A percentile compares a stretch with the other conserved stretches of the same genome.
These are phyloP conservation scores for Schwanniomyces polymorphus DNA, from an alignment of 805 yeast genomes.

Conservation along the genomic window DNA sequence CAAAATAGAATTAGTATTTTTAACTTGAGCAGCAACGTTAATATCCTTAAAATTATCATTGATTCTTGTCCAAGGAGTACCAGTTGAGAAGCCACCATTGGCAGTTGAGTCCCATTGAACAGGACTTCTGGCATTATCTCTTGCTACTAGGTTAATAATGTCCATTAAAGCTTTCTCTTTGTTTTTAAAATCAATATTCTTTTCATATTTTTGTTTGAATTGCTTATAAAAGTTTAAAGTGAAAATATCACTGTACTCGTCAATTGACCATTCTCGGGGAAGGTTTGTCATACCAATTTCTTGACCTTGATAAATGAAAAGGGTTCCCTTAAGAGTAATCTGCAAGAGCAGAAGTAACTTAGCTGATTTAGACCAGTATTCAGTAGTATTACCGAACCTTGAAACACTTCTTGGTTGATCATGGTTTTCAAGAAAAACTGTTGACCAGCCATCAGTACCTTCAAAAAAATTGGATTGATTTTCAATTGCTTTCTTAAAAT, in stretches of 20 bases:
- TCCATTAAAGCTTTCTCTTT: conserved; percentile 28
- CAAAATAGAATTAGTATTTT: conserved; percentile 47
- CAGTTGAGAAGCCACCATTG: conserved; percentile 49
- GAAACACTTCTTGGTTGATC: conserved; percentile 57
- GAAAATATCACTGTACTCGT: conserved; percentile 52
- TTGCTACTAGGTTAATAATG: conserved; percentile 38
- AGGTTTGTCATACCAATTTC: conserved; percentile 58
- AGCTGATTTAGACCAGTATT: conserved; percentile 35
- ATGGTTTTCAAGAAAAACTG: conserved; percentile 57
- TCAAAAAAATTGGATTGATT: conserved; percentile 38
- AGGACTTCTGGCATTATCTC: conserved; percentile 59
- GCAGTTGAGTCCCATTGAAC: conserved; percentile 51
- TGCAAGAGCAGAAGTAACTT: conserved; percentile 49
- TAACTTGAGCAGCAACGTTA: conserved; percentile 47
- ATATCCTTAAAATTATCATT: conserved; percentile 50
- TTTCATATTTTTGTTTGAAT: conserved; percentile 24
- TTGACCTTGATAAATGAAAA: conserved; percentile 61
- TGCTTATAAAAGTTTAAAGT: conserved; percentile 41
- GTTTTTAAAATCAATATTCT: conserved; percentile 16
- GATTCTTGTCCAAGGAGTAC: conserved; percentile 53
- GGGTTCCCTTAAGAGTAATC: conserved; percentile 51
- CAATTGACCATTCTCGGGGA: conserved; percentile 45
- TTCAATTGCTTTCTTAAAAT: conserved; percentile 41
- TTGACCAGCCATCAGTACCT: conserved; percentile 58
- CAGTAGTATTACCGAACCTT: conserved; percentile 46